Base-by-base conservation (phyloP, 768 basidiomycete species). In the Termitomyces sp. region DNA sequence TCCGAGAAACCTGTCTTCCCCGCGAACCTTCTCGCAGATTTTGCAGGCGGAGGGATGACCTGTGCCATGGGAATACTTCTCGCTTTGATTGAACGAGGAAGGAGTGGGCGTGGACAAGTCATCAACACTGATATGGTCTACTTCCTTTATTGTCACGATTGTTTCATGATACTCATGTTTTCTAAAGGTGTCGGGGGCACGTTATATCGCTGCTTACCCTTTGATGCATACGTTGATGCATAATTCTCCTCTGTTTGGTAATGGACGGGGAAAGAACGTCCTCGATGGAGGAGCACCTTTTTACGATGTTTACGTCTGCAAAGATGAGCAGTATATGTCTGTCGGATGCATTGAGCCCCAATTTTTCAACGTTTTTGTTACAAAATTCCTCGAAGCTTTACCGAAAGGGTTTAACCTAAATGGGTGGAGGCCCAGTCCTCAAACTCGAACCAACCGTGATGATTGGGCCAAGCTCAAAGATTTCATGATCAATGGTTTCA, bases 211-310 rank as follows among this genome's bases (percentile, higher is more conserved):
- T 10, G 81, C 84, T 1, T 92, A 84, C 60, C 85, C 89, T 4
- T 77, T 92, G 16, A 70, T 88, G 35, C 77, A 81, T 60, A 61
- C 72, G 49, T 64, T 75, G 44, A 58, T 77, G 38, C 64, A 64
- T 20, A 55, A 63, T 16, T 72, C 77, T 10, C 61, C 69, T 4
- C 64, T 78, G 38, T 79, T 80, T 61, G 66, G 68, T 22, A 71
- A 72, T 26, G 69, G 71, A 24, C 77, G 86, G 54, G 87, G 87
- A 22, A 69, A 70, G 5, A 87, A 88, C 63, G 44, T 78, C 1
- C 80, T 93, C 22, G 91, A 91, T 61, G 88, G 89, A 0, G 90
- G 88, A 4, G 80, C 88, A 6, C 91, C 91, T 0, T 92, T 85
- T 73, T 94, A 94, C 65, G 78, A 77, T 58, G 72, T 89, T 10